Percentiles rank a stretch among this genome's conserved stretches.
These are phyloP conservation scores for Kazachstania bromeliacearum DNA, from an alignment of 805 yeast species.

Conservation along the genomic window DNA sequence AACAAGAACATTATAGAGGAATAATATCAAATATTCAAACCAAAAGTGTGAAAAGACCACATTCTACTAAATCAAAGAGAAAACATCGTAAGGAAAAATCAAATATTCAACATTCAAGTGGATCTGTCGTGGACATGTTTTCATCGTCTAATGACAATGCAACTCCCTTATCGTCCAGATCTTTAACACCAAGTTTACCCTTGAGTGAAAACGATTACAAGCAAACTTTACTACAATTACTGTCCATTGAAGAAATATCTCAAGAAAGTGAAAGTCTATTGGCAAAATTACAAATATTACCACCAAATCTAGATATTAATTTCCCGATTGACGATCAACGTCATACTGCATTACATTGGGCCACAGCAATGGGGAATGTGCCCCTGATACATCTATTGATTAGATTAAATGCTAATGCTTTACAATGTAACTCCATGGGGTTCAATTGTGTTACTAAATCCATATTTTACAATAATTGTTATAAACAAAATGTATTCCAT, in stretches of 20 bases:
- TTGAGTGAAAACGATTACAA: conserved; percentile 19
- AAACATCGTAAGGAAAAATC: too few relatives aligned
- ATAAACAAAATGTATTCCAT: conserved; percentile 50
- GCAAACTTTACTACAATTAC: conserved; percentile 22
- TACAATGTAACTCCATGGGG: conserved; percentile 45
- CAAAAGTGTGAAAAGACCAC: background rate
- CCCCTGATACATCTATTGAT: conserved; percentile 46
- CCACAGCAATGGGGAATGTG: conserved; percentile 67
- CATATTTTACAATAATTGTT: conserved; percentile 64
- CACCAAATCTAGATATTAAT: conserved; percentile 53
- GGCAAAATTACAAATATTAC: conserved; percentile 42
- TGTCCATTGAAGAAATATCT: conserved; percentile 26
- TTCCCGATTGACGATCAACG: conserved; percentile 72
- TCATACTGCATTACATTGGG: conserved; percentile 79
- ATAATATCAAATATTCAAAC: conserved; percentile 3
- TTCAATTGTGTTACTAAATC: conserved; percentile 63
- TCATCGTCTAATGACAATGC: background rate
- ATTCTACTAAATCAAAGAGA: background rate
- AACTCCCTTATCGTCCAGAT: background rate
- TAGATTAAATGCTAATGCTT: conserved; percentile 50
- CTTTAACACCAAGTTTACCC: background rate
- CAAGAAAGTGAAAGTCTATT: conserved; percentile 24
- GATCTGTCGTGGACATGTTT: background rate
- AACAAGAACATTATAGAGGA: conserved; percentile 3
- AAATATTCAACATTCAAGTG: background rate